These are phyloP conservation scores for Cupressus sempervirens DNA, from an alignment of 75 land plant species.

Conservation along the genomic window DNA sequence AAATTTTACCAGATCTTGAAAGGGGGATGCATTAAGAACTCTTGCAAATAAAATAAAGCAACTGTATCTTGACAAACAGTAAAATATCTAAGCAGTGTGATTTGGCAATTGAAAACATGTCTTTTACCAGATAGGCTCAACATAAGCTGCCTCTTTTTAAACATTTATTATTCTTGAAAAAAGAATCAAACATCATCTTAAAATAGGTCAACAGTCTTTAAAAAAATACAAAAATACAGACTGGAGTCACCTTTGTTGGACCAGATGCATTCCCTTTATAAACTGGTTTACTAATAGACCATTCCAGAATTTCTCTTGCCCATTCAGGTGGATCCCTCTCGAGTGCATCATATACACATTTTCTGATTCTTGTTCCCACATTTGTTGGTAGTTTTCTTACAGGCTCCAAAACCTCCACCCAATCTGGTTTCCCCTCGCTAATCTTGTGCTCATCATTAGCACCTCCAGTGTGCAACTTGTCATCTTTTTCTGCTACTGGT, in stretches of 20 bases:
- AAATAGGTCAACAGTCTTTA: background rate
- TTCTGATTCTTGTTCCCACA: slow-evolving; percentile 88
- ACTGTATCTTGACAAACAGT: background rate
- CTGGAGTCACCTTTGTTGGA: slow-evolving; percentile 76
- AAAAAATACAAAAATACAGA: background rate
- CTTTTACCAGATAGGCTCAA: background rate
- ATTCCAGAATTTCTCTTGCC: slow-evolving; percentile 68
- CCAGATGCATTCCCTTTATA: slow-evolving; percentile 98
- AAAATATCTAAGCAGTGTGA: background rate
- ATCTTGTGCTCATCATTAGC: slow-evolving; percentile 8
- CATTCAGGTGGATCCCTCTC: slow-evolving; percentile 77
- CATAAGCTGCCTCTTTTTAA: background rate
- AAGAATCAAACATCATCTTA: background rate
- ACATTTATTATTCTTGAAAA: background rate
- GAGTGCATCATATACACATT: slow-evolving; percentile 73
- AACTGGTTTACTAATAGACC: slow-evolving; percentile 85
- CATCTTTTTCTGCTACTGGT: slow-evolving; percentile 30
- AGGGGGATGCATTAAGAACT: background rate
- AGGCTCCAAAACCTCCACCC: slow-evolving; percentile 80
- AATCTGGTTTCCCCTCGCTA: slow-evolving; percentile 45
- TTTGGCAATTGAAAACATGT: background rate
- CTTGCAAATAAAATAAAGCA: background rate
- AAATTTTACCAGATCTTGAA: background rate
- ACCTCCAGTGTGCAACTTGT: slow-evolving; percentile 15
- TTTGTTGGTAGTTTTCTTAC: slow-evolving; percentile 88